Conservation (phyloP, 768 basidiomycete species). For the Termitomyces sp. region DNA sequence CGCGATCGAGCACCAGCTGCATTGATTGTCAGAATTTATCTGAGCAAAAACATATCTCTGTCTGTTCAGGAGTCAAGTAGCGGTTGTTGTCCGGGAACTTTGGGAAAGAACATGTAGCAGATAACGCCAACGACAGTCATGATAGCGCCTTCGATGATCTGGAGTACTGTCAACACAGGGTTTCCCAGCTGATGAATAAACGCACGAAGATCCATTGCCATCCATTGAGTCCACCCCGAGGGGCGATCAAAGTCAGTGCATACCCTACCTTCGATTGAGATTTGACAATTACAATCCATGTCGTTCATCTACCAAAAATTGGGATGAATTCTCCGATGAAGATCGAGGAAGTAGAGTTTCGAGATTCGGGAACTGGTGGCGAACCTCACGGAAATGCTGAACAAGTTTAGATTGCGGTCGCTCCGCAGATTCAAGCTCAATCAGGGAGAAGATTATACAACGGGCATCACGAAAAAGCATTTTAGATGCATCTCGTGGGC, state of each 20-base stretch:
- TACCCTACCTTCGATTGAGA: slow-evolving; percentile 13
- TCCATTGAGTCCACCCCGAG: slow-evolving; percentile 16
- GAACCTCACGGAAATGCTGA: not conserved
- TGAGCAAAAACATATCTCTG: slow-evolving; percentile 24
- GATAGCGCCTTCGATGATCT: slow-evolving; percentile 28
- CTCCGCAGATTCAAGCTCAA: not conserved
- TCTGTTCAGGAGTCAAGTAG: slow-evolving; percentile 36
- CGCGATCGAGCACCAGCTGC: slow-evolving; percentile 24
- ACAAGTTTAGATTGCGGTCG: not conserved
- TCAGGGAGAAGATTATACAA: not conserved
- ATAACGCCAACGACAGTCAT: slow-evolving; percentile 24
- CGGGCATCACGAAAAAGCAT: not conserved
- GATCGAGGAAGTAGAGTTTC: slow-evolving; percentile 24
- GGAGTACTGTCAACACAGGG: slow-evolving; percentile 7
- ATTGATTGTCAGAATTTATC: slow-evolving; percentile 7
- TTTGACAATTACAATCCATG: not conserved
- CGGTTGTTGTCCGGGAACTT: slow-evolving; percentile 28
- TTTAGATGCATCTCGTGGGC: not conserved
- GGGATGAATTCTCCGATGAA: slow-evolving; percentile 28
- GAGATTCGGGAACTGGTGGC: not conserved
- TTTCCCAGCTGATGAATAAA: not conserved
- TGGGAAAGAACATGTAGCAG: slow-evolving; percentile 24
- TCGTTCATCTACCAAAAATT: slow-evolving; percentile 19
- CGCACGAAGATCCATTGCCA: slow-evolving; percentile 32
- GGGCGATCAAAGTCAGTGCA: slow-evolving; percentile 15